phyloP scores from a whole-genome alignment of 2,329 filamentous ascomycete genomes.

The Fusarium tupiense region DNA sequence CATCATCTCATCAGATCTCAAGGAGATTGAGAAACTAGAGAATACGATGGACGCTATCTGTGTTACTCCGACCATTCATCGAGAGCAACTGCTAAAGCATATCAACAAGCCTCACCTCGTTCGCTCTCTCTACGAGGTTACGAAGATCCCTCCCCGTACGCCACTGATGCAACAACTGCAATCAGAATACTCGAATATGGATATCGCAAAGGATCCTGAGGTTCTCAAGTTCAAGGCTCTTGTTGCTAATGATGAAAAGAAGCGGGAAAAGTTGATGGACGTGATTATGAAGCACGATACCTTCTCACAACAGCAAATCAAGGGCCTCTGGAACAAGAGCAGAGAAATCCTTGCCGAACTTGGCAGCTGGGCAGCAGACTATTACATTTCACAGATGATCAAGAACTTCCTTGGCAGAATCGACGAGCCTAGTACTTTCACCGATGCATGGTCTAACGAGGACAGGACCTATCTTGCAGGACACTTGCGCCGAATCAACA shows the following conservation, averaged over 20 bases:
- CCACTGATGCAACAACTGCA: conserved; percentile 57
- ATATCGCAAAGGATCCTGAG: conserved; percentile 70
- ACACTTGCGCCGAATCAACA: conserved; percentile 53
- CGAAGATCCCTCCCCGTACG: conserved; percentile 35
- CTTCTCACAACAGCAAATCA: conserved; percentile 65
- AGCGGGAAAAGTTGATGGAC: conserved; percentile 50
- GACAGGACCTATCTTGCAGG: conserved; percentile 67
- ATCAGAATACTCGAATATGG: conserved; percentile 53
- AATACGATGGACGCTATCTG: conserved; percentile 74
- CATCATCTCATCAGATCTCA: conserved; percentile 66
- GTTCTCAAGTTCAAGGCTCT: conserved; percentile 57
- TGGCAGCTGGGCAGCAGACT: conserved; percentile 75
- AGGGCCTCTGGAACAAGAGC: conserved; percentile 61
- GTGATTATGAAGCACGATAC: conserved; percentile 59
- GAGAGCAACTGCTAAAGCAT: conserved; percentile 73
- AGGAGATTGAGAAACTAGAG: conserved; percentile 71
- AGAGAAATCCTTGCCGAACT: conserved; percentile 64
- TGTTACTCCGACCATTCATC: conserved; percentile 73
- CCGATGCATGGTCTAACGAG: conserved; percentile 56
- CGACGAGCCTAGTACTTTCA: conserved; percentile 33
- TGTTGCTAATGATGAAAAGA: conserved; percentile 53
- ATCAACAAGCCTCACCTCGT: conserved; percentile 72
- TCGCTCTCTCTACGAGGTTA: conserved; percentile 46
- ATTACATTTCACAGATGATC: conserved; percentile 66
- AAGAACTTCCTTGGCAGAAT: conserved; percentile 44